phyloP scores from a whole-genome alignment of 2,329 filamentous ascomycete genomes.

The Botrytis paeoniae region DNA sequence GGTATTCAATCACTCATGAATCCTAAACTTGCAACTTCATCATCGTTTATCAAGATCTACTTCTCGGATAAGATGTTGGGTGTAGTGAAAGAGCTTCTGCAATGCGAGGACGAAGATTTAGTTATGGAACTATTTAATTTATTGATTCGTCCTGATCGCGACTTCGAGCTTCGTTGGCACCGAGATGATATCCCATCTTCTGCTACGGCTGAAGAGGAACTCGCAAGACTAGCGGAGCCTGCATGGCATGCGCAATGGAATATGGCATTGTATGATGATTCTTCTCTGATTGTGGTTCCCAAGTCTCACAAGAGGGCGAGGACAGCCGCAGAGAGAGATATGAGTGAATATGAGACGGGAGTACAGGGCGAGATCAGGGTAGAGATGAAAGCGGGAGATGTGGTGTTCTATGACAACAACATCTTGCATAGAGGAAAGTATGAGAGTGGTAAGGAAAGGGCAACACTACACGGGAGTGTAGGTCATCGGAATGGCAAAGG shows the following conservation, averaged over 20 bases:
- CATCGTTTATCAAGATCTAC: constrained; percentile 65
- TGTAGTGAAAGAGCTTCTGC: constrained; percentile 63
- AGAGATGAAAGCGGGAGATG: constrained; percentile 67
- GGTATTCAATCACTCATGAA: constrained; percentile 83
- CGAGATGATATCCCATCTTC: constrained; percentile 74
- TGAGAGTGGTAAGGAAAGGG: constrained; percentile 54
- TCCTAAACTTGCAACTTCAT: constrained; percentile 61
- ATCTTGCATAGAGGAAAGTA: constrained; percentile 75
- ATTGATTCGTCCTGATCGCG: constrained; percentile 67
- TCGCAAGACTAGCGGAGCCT: constrained; percentile 54
- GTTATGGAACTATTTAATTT: constrained; percentile 89
- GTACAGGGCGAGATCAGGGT: constrained; percentile 66
- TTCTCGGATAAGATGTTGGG: constrained; percentile 64
- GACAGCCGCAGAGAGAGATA: constrained; percentile 65
- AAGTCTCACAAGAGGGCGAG: constrained; percentile 70
- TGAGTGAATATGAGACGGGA: constrained; percentile 59
- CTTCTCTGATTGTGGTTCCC: constrained; percentile 71
- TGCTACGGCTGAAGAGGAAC: constrained; percentile 65
- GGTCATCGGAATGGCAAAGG: constrained; percentile 55
- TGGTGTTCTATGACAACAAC: constrained; percentile 88
- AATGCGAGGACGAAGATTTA: constrained; percentile 56
- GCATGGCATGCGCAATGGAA: constrained; percentile 86
- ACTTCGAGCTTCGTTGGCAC: constrained; percentile 81
- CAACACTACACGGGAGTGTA: constrained; percentile 72
- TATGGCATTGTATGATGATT: constrained; percentile 73